Conservation (phyloP, 1,284 basidiomycete genomes). For the Leccinum pachyderme region DNA sequence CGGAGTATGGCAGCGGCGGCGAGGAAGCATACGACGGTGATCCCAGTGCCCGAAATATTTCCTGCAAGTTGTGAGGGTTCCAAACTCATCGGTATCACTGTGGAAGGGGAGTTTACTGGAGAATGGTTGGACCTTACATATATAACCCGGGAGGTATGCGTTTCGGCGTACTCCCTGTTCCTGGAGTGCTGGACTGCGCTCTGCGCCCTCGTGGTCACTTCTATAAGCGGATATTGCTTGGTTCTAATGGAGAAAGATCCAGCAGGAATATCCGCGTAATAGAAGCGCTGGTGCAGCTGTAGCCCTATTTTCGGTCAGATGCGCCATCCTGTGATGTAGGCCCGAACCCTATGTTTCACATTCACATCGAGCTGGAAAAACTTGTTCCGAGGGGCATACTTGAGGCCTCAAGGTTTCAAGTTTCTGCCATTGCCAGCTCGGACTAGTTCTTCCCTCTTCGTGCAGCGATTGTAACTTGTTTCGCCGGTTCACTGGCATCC, state of each 20-base stretch:
- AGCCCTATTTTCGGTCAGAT: too few species aligned
- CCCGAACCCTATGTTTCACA: background rate
- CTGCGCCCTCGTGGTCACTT: background rate
- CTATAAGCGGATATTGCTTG: background rate
- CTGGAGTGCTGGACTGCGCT: background rate
- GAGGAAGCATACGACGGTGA: background rate
- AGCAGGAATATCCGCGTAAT: background rate
- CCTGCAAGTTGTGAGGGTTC: background rate
- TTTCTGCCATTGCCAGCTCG: background rate
- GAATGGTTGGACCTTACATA: background rate
- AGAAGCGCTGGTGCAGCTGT: background rate
- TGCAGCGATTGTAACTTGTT: background rate
- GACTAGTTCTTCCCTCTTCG: background rate
- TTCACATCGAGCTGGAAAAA: background rate
- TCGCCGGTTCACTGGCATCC: background rate
- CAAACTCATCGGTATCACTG: background rate
- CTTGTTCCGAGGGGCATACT: background rate
- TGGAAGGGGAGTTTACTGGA: background rate
- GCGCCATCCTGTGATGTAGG: too few species aligned
- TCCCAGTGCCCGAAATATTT: background rate
- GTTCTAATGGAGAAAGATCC: background rate
- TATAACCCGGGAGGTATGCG: background rate
- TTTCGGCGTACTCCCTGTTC: background rate
- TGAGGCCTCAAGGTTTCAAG: background rate
- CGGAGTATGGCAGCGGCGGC: background rate